Evolutionary conservation across 129 eudicot genomes (phyloP), one percentile per base, ranked within the genome.

Genomic region (Tagetes erecta): DNA sequence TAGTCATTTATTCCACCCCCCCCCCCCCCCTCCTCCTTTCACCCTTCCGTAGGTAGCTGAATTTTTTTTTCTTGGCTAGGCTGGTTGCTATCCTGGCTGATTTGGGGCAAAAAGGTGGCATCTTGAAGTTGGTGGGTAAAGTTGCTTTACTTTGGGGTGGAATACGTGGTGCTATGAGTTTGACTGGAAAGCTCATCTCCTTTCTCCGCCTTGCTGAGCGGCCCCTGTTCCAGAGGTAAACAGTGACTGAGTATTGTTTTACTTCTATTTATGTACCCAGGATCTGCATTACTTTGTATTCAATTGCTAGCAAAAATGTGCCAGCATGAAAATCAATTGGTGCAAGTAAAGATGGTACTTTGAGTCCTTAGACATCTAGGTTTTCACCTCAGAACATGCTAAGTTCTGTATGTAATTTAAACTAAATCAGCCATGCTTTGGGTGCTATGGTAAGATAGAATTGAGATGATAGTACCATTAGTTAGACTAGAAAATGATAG

Each of bases 61-160:
- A 14, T 76, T 44, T 66, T 0, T 67, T 68, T 66, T 76, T 66
- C 83, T 13, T 81, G 76, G 72, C 70, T 79, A 94, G 99, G 91
- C 41, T 94, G 77, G 97, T 94, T 47, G 83, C 94, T 33, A 56
- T 94, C 90, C 79, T 94, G 78, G 83, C 99, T 36, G 97, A 83
- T 82, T 78, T 88, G 83, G 97, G 96, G 70, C 99, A 94, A 74
- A 88, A 45, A 77, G 99, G 99, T 47, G 99, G 99, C 59, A 74
- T 87, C 62, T 75, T 94, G 83, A 91, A 38, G 67, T 73, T 94
- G 70, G 88, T 94, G 55, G 94, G 93, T 42, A 94, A 91, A 82
- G 42, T 87, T 67, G 99, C 97, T 56, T 79, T 94, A 75, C 96
- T 94, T 79, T 94, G 97, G 96, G 99, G 99, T 74, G 97, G 97